Base-by-base conservation (phyloP, 73 alveolate species). In the Paramecium sexaurelia region DNA sequence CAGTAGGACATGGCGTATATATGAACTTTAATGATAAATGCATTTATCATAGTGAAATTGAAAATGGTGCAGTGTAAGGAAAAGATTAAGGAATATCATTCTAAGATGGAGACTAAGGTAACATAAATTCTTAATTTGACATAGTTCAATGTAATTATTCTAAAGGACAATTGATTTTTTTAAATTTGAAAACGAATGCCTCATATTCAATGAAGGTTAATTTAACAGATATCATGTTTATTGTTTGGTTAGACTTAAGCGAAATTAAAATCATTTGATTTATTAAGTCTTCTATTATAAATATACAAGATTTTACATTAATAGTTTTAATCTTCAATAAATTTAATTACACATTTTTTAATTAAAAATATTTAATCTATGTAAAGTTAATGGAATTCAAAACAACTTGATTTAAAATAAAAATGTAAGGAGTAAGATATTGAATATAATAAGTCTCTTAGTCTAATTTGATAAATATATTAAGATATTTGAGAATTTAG, bases 1-100 rank as follows among this genome's bases (percentile, higher is more conserved):
- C 45, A 40, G 17, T 19, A 3, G 90, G 90, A 3, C 90, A 78
- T 78, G 90, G 90, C 0, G 47, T 43, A 0, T 78, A 78, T 26
- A 40, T 78, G 75, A 78, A 78, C 41, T 78, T 78, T 43, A 78
- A 78, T 78, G 90, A 78, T 40, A 78, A 78, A 43, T 39, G 90
- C 19, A 40, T 78, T 11, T 78, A 78, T 10, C 43, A 78, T 78
- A 78, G 90, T 78, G 68, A 29, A 45, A 45, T 41, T 78, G 90
- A 78, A 45, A 78, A 78, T 78, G 90, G 90, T 6, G 73, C 73
- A 4, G 71, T 36, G 1, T 17, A 41, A 20, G 90, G 90, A 45
- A 78, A 78, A 43, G 90, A 78, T 26, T 19, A 78, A 43, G 90
- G 90, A 9, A 78, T 78, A 10, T 19, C 43, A 78, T 78, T 39